These are phyloP conservation scores for Xylogone sp. DNA, from an alignment of 2,329 filamentous ascomycete species.

Conservation along the genomic window DNA sequence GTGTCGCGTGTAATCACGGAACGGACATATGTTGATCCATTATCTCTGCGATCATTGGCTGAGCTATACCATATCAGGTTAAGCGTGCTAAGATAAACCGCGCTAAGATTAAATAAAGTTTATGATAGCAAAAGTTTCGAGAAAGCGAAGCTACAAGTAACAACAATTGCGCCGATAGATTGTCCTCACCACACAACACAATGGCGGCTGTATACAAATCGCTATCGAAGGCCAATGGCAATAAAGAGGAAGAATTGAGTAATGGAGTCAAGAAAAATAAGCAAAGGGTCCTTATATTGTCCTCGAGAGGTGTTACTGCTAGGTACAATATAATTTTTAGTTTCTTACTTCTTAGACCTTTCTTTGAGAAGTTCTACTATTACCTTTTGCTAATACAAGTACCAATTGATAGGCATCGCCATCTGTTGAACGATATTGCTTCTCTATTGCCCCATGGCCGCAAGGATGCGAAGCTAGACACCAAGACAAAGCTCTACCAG, in stretches of 20 bases:
- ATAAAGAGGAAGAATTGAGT: slow-evolving; percentile 44
- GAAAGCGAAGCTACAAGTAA: slow-evolving; percentile 5
- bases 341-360: not conserved
- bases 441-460: slow-evolving; percentile 85
- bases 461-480: slow-evolving; percentile 96
- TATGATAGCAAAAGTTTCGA: slow-evolving; percentile 10
- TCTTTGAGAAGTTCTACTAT: slow-evolving; percentile 4
- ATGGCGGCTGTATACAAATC: slow-evolving; percentile 77
- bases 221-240: slow-evolving; percentile 56
- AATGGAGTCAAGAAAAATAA: slow-evolving; percentile 59
- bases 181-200: slow-evolving; percentile 20
- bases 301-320: slow-evolving; percentile 88
- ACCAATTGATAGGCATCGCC: slow-evolving; percentile 67
- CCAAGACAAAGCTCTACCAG: slow-evolving; percentile 81
- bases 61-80: not conserved
- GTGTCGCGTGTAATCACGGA: slow-evolving; percentile 16
- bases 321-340: slow-evolving; percentile 54
- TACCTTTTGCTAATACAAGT: not conserved
- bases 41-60: not conserved
- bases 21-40: not conserved
- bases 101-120: not conserved
- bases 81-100: not conserved
- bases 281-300: slow-evolving; percentile 82
- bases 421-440: slow-evolving; percentile 85
- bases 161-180: slow-evolving; percentile 19